Evolutionary conservation across 305 asterid species (phyloP), one percentile per base, ranked within the genome.

Genomic region (Fraxinus angustifolia): DNA sequence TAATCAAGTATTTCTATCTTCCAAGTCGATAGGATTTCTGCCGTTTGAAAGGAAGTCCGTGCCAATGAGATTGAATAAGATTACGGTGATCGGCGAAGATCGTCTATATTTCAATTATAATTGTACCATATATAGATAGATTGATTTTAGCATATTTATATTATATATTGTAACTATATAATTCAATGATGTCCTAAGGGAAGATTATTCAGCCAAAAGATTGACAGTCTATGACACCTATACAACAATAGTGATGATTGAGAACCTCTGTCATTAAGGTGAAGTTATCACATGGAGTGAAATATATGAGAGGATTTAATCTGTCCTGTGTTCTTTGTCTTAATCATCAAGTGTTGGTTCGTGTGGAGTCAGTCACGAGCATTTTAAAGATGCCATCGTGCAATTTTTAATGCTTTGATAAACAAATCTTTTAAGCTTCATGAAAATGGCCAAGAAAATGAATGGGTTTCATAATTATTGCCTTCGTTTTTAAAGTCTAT

Each of bases 401-500:
- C 71, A 35, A 79, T 79, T 28, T 34, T 35, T 67, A 31, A 62
- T 45, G 56, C 17, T 30, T 8, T 50, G 30, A 70, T 21, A 35
- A 19, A 80, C 77, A 65, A 58, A 73, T 68, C 14, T 78, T 80
- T 72, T 76, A 73, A 81, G 78, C 75, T 81, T 83, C 81, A 38
- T 2, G 77, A 81, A 75, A 72, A 78, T 78, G 75, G 28, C 65
- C 70, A 26, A 80, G 82, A 67, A 79, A 77, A 68, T 60, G 26
- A 17, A 8, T 12, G 30, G 26, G 58, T 48, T 40, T 31, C 76
- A 17, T 45, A 60, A 62, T 78, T 42, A 30, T 42, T 60, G 12
- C 50, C 12, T 71, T 79, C 45, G 21, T 83, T 70, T 31, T 38
- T 65, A 76, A 53, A 81, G 33, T 77, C 34, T 26, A 16, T 70